Conservation (phyloP, 345 rosid species). For the Citrus maxima region DNA sequence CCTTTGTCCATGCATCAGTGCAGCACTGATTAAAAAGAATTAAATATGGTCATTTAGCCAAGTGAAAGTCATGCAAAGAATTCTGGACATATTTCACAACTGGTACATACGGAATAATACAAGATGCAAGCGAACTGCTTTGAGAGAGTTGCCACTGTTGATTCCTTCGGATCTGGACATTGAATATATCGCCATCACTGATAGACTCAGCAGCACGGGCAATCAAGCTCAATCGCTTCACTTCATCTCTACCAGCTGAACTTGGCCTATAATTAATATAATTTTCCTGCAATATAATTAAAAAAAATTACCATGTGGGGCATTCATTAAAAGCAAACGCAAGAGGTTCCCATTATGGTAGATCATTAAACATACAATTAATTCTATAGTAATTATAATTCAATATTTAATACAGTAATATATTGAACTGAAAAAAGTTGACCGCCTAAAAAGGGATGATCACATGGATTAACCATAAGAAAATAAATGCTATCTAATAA, state of each 20-base stretch:
- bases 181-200: slow-evolving; percentile 83
- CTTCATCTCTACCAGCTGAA: slow-evolving; percentile 66
- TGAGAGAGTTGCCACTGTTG: slow-evolving; percentile 96
- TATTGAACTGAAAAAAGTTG: not conserved
- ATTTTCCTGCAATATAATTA: slow-evolving; percentile 65
- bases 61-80: slow-evolving; percentile 5
- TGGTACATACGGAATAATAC: slow-evolving; percentile 80
- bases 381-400: not conserved
- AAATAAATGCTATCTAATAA: no score
- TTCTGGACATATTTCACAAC: not conserved
- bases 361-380: no score
- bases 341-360: not conserved
- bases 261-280: slow-evolving; percentile 86
- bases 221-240: slow-evolving; percentile 69
- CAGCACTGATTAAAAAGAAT: slow-evolving; percentile 55
- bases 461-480: not conserved
- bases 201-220: slow-evolving; percentile 96
- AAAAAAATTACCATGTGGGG: not conserved
- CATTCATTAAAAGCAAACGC: not conserved
- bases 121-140: slow-evolving; percentile 68
- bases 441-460: not conserved
- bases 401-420: not conserved
- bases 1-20: slow-evolving; percentile 84
- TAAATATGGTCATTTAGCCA: slow-evolving; percentile 2
- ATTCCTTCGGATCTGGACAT: slow-evolving; percentile 92